Base-by-base conservation (phyloP, 352 stramenopile genomes). In the Globisporangium uncinulatum region DNA sequence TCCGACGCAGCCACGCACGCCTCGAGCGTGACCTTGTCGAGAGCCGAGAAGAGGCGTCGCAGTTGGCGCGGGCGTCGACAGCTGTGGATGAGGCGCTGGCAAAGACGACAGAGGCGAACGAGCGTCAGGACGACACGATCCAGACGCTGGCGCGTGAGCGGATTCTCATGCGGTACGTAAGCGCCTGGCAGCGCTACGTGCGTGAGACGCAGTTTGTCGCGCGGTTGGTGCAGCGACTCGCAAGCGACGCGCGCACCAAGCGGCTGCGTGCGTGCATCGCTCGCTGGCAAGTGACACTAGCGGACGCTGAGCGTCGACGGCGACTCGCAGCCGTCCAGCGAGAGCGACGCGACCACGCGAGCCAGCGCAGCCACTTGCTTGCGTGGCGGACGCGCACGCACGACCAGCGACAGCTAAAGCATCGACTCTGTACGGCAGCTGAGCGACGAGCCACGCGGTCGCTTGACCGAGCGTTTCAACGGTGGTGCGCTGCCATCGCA, bases 11-110 rank as follows among this genome's bases (percentile, higher is more conserved):
- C 29, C 55, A 19, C 36, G 46, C 21, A 6, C 34, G 45, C 15
- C 29, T 54, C 8, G 21, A 42, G n/a, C n/a, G 20, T 9, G 55
- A 60, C 11, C 45, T 60, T 10, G 32, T 47, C 19, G n/a, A n/a
- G 13, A 47, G 19, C 15, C 19, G 20, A 42, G 34, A 54, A 2
- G 21, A 54, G n/a, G 20, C 44, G 1, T 13, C 8, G 9, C 8
- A 9, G 15, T 8, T 46, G 32, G 10, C 14, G 19, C 43, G 20
- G 15, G 37, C 11, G 8, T 24, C 32, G 6, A 6, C 21, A 17
- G 21, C 17, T 15, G 29, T 37, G 6, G 20, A 47, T 19, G 36
- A 45, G 10, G 20, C 45, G 1, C 20, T 59, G 5, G 21, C 19
- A 13, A 19, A 29, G n/a, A 36, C 54, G 6, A 9, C 54, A 17